Percentiles rank a stretch among this genome's conserved stretches.
phyloP scores from a whole-genome alignment of 1,284 basidiomycete species.

The Marasmius tenuissimus region DNA sequence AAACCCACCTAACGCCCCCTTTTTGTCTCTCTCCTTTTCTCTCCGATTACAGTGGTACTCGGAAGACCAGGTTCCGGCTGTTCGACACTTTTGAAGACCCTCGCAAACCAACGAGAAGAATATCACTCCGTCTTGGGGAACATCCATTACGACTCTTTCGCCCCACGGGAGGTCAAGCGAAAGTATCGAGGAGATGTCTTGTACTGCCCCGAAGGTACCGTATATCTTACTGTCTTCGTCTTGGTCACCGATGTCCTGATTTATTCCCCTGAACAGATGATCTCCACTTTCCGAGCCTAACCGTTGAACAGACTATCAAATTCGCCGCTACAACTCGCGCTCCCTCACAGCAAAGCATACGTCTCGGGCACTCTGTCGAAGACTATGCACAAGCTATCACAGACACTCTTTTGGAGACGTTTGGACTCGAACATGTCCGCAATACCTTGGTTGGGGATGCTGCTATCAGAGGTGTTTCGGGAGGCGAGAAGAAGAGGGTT shows the following conservation, averaged over 20 bases:
- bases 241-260: background rate
- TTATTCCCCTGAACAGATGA: constrained; percentile 40
- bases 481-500: constrained; percentile 82
- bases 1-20: no score
- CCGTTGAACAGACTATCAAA: constrained; percentile 61
- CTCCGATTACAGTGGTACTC: constrained; percentile 42
- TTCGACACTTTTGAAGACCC: constrained; percentile 56
- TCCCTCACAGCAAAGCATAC: constrained; percentile 33
- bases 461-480: constrained; percentile 72
- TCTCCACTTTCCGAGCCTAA: constrained; percentile 69
- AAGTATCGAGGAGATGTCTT: constrained; percentile 61
- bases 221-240: background rate
- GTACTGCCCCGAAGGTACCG: constrained; percentile 49
- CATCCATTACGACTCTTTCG: constrained; percentile 63
- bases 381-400: constrained; percentile 43
- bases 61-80: constrained; percentile 64
- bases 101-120: constrained; percentile 54
- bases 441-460: constrained; percentile 70
- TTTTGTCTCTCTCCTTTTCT: background rate
- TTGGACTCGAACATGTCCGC: constrained; percentile 63
- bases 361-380: constrained; percentile 42
- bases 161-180: constrained; percentile 43
- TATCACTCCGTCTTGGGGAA: constrained; percentile 58
- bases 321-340: constrained; percentile 59
- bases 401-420: constrained; percentile 61